phyloP scores from a whole-genome alignment of 306 rosid species.

The Boehmeria nivea region DNA sequence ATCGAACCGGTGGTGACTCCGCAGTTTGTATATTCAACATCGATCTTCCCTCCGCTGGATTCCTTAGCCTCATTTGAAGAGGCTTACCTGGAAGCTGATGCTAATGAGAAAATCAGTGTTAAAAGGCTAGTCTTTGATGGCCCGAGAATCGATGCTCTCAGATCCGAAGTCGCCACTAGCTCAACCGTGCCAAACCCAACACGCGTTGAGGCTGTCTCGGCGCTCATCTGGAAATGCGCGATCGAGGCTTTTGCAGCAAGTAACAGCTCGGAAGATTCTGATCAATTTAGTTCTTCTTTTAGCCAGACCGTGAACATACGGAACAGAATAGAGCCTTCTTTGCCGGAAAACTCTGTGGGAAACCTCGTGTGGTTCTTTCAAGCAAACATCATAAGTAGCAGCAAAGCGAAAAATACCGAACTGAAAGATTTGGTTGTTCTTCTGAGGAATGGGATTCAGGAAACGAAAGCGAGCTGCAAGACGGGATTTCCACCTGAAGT shows the following conservation, averaged over 20 bases:
- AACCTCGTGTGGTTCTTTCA: conserved; percentile 27
- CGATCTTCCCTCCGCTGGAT: background rate
- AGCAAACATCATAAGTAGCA: background rate
- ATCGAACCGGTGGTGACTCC: background rate
- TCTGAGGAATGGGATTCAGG: conserved; percentile 6
- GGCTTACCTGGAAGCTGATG: too few species aligned
- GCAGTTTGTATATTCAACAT: background rate
- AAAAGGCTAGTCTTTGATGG: background rate
- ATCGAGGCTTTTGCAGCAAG: conserved; percentile 19
- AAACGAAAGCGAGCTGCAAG: background rate
- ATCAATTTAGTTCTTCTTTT: background rate
- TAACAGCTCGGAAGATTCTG: conserved; percentile 12
- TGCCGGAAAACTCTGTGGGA: conserved; percentile 28
- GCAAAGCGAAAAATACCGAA: background rate
- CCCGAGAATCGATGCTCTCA: background rate
- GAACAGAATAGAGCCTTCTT: background rate
- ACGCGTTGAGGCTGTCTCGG: conserved; percentile 30
- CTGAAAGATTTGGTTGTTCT: conserved; percentile 6
- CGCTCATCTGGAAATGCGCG: conserved; percentile 44
- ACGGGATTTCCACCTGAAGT: background rate
- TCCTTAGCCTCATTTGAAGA: background rate
- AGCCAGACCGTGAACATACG: conserved; percentile 35
- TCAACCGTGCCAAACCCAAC: background rate
- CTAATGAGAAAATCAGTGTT: background rate
- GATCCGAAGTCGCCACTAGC: too few species aligned